Evolutionary conservation across 257 asterid species (phyloP), one percentile per base, ranked within the genome.

Genomic region (Nicotiana tabacum): DNA sequence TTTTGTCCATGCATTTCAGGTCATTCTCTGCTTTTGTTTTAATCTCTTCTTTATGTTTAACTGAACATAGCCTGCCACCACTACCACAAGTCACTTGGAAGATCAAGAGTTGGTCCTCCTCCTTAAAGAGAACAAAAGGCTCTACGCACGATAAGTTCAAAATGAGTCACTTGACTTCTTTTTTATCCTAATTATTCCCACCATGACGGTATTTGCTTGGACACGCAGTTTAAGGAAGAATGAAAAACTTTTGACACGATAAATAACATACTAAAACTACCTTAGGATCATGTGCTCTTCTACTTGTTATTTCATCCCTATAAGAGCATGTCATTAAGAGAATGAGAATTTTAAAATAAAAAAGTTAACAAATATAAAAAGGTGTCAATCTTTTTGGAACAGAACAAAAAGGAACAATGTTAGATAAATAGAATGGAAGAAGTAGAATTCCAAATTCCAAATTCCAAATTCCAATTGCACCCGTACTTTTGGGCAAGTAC

Each of bases 141-240:
- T 90, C 58, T 92, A 27, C n/a, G 85, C 89, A 13, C 90, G 32
- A 98, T 94, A 87, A 89, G 98, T 90, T 68, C 53, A 64, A n/a
- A 51, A 74, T 74, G 64, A 24, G 32, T 81, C 70, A 62, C 30
- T 77, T 82, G 70, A 30, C 9, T 66, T 61, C 15, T 39, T 77
- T 6, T 69, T 53, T 65, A 56, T 56, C 77, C 32, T 60, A 8
- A 67, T 51, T 72, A 72, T 35, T 66, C 32, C 43, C 60, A 21
- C 13, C 61, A 72, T 24, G 78, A 16, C 6, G 6, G 60, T 46
- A 58, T 46, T 69, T n/a, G 35, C 21, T 70, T 72, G 60, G 12
- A 46, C 2, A 0, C 13, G 9, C 17, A 33, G 43, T 65, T 80
- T 16, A 65, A 43, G 8, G 46, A 39, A 39, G 83, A 39, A 43